Conservation (phyloP, 495 filamentous ascomycete genomes). For the Xylaria scruposa region DNA sequence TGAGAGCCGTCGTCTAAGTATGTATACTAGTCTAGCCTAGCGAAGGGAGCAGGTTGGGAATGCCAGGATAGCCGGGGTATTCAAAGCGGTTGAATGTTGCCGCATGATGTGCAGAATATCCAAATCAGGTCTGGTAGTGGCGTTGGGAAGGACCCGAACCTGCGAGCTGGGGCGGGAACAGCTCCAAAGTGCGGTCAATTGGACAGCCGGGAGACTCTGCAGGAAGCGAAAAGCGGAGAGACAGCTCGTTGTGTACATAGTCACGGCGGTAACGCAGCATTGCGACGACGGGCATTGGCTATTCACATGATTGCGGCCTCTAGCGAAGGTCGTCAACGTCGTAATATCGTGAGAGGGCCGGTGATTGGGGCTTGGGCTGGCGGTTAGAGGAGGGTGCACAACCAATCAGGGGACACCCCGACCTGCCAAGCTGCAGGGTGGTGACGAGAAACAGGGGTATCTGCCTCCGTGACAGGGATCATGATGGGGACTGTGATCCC, state of each 20-base stretch:
- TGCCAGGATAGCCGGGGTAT: slow-evolving; percentile 15
- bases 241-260: slow-evolving; percentile 10
- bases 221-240: slow-evolving; percentile 14
- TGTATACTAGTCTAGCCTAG: neutral
- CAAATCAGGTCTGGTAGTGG: slow-evolving; percentile 25
- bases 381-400: slow-evolving; percentile 44
- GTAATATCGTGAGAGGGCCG: slow-evolving; percentile 22
- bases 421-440: slow-evolving; percentile 21
- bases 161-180: slow-evolving; percentile 21
- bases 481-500: neutral
- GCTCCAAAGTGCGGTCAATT: slow-evolving; percentile 26
- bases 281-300: slow-evolving; percentile 28
- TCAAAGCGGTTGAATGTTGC: slow-evolving; percentile 25
- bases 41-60: slow-evolving; percentile 9
- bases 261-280: slow-evolving; percentile 30
- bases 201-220: neutral
- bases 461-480: slow-evolving; percentile 10
- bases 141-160: slow-evolving; percentile 5
- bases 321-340: slow-evolving; percentile 1
- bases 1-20: neutral
- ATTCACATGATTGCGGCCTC: slow-evolving; percentile 26
- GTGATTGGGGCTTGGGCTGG: slow-evolving; percentile 52
- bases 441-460: slow-evolving; percentile 27
- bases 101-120: slow-evolving; percentile 41
- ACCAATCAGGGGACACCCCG: slow-evolving; percentile 45